A percentile compares a stretch with the other conserved stretches of the same genome.
phyloP scores from a whole-genome alignment of 805 yeast genomes.

The Nakazawaea anatomiae region DNA sequence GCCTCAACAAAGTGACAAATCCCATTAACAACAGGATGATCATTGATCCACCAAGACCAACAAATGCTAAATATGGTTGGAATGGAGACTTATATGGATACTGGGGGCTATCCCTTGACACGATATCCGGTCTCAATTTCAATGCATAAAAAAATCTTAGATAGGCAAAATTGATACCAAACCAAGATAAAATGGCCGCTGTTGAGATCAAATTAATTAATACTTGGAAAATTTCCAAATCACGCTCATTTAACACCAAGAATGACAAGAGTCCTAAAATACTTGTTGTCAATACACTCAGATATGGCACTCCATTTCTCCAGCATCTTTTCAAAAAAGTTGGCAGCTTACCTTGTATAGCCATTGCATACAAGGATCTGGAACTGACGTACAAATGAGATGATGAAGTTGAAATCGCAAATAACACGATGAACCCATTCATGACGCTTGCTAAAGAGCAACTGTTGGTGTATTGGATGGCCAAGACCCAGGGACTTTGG shows the following conservation, averaged over 20 bases:
- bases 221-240: slow-evolving; percentile 61
- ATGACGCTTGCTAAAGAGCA: slow-evolving; percentile 45
- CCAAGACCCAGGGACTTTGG: slow-evolving; percentile 54
- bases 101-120: slow-evolving; percentile 44
- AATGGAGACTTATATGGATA: slow-evolving; percentile 52
- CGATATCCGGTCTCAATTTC: slow-evolving; percentile 48
- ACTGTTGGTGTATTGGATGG: slow-evolving; percentile 44
- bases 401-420: slow-evolving; percentile 52
- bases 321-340: slow-evolving; percentile 53
- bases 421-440: slow-evolving; percentile 47
- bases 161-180: slow-evolving; percentile 53
- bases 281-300: slow-evolving; percentile 60
- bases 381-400: slow-evolving; percentile 59
- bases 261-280: slow-evolving; percentile 55
- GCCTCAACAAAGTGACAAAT: slow-evolving; percentile 42
- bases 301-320: slow-evolving; percentile 64
- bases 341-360: slow-evolving; percentile 58
- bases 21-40: slow-evolving; percentile 41
- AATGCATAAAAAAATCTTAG: slow-evolving; percentile 50
- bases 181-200: slow-evolving; percentile 77
- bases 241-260: slow-evolving; percentile 49
- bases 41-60: slow-evolving; percentile 39
- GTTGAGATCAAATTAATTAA: slow-evolving; percentile 65
- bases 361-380: slow-evolving; percentile 48
- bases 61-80: slow-evolving; percentile 48